Base-by-base conservation (phyloP, 1,284 basidiomycete species). In the Chalciporus piperatoides region DNA sequence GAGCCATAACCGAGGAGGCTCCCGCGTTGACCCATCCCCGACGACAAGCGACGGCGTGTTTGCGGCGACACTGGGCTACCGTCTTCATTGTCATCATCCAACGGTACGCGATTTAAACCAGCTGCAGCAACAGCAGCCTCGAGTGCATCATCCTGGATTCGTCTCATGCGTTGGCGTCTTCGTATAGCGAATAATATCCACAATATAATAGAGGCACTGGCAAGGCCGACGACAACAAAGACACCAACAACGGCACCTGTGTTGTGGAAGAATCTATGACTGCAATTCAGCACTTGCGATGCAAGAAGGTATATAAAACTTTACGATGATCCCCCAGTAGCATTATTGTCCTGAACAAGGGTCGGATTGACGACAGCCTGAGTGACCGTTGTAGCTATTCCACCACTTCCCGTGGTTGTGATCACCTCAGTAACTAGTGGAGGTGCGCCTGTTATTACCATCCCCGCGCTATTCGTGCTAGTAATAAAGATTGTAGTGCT, bases 171-270 rank as follows among this genome's bases (percentile, higher is more conserved):
- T 38, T 83, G 76, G 50, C 83, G 76, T 36, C 84, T 77, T 19
- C 82, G 80, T 52, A 86, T 65, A 47, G 80, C 84, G 64, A 89
- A 88, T 58, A 87, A 67, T 48, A 86, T 69, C 74, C 82, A 88
- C 30, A 89, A 71, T 32, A 82, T 62, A 50, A 90, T 84, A 9
- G 85, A 80, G 1, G 83, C 81, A 5, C 74, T 77, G 10, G 86
- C 81, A 21, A 90, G 74, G 32, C 86, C 88, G 10, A 88, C 84
- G 27, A 90, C 78, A 33, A 86, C 75, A 59, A 90, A 90, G 19
- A 89, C 85, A 40, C 81, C 88, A 6, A 81, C 81, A 3, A 90
- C 87, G 11, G 86, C 87, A 19, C 85, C 86, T 32, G 81, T 84
- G 60, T 88, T 82, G 24, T 67, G 60, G 68, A 90, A 89, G 66